A percentile compares a stretch with the other conserved stretches of the same genome.
These are phyloP conservation scores for Sphagnum magellanicum DNA, from an alignment of 228 moss, liverwort and hornwort genomes.

Conservation along the genomic window DNA sequence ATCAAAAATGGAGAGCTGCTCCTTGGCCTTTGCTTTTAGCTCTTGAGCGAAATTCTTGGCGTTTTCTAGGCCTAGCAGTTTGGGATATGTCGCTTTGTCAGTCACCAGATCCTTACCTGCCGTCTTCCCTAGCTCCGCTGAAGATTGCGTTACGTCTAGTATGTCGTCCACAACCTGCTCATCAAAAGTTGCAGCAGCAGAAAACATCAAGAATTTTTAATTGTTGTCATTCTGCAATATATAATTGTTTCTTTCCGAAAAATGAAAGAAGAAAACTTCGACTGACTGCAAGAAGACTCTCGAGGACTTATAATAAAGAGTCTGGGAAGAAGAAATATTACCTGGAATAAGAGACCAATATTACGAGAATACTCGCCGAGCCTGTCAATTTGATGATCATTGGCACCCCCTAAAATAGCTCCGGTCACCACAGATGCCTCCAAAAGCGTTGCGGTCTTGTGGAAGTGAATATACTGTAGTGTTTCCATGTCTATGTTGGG, in stretches of 20 bases:
- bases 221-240: too few relatives aligned
- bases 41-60: slow-evolving; percentile 58
- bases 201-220: too few relatives aligned
- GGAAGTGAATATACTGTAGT: slow-evolving; percentile 72
- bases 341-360: slow-evolving; percentile 82
- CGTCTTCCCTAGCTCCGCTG: slow-evolving; percentile 75
- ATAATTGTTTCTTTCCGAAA: too few relatives aligned
- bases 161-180: slow-evolving; percentile 78
- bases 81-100: slow-evolving; percentile 78
- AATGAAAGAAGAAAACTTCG: too few relatives aligned
- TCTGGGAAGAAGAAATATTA: not conserved
- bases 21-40: slow-evolving; percentile 60
- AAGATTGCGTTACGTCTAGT: slow-evolving; percentile 77
- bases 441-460: slow-evolving; percentile 74
- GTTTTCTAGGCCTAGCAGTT: slow-evolving; percentile 64
- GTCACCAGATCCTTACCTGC: slow-evolving; percentile 73
- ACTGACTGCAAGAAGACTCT: too few relatives aligned
- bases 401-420: slow-evolving; percentile 75
- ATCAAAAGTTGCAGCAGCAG: too few relatives aligned
- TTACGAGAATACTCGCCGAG: slow-evolving; percentile 51
- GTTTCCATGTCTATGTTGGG: slow-evolving; percentile 42
- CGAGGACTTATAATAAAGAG: too few relatives aligned
- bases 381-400: slow-evolving; percentile 66
- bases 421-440: slow-evolving; percentile 78
- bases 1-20: slow-evolving; percentile 59